phyloP scores from a whole-genome alignment of 108 stramenopile genomes.

The Stephanodiscus minutulus region DNA sequence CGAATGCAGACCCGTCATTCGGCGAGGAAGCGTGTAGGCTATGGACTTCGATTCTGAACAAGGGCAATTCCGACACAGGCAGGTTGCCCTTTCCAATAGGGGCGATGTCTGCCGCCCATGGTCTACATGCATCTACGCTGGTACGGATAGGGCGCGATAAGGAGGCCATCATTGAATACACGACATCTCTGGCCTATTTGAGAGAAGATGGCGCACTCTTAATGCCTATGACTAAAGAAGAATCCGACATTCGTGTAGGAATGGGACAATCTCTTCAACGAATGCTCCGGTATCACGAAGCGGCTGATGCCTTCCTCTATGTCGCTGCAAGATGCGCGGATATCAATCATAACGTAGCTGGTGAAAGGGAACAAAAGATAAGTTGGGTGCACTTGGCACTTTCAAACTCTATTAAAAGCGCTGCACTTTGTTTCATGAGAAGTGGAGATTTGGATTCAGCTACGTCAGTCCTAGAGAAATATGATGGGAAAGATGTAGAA shows the following conservation, averaged over 20 bases:
- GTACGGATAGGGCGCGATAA: conserved; percentile 64
- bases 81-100: conserved; percentile 5
- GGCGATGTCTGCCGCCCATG: conserved; percentile 29
- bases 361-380: background rate
- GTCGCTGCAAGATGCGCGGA: conserved; percentile 8
- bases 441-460: conserved; percentile 27
- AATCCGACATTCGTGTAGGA: conserved; percentile 40
- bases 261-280: conserved; percentile 62
- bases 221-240: conserved; percentile 14
- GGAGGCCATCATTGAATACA: conserved; percentile 49
- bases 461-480: conserved; percentile 12
- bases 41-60: conserved; percentile 32
- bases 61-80: background rate
- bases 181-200: conserved; percentile 33
- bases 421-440: conserved; percentile 52
- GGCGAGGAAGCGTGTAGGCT: conserved; percentile 29
- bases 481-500: conserved; percentile 23
- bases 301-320: conserved; percentile 29
- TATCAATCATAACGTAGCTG: background rate
- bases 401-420: conserved; percentile 31
- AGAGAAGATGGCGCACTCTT: conserved; percentile 2
- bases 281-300: conserved; percentile 57
- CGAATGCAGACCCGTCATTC: conserved; percentile 32
- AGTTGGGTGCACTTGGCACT: background rate
- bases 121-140: conserved; percentile 61